Evolutionary conservation across 371 early-diverging fungal species (phyloP).

Genomic region (Rhizomucor pusillus): DNA sequence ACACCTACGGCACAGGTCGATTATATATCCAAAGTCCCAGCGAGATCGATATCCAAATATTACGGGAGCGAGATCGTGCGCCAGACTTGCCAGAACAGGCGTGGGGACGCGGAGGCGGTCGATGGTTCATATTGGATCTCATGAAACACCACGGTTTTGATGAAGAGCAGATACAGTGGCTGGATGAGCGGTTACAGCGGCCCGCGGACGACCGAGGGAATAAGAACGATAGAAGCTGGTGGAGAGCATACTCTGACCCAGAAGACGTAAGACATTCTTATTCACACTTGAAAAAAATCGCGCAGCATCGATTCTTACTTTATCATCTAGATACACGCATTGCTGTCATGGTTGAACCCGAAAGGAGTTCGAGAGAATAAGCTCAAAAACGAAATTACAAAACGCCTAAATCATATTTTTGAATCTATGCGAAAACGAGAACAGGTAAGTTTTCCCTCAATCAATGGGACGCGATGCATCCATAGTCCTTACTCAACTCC

Average conservation of each 20-base stretch:
- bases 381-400: constrained; percentile 22
- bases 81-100: constrained; percentile 26
- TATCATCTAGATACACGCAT: constrained; percentile 32
- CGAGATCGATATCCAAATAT: constrained; percentile 45
- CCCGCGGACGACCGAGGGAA: neutral
- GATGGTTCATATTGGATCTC: constrained; percentile 33
- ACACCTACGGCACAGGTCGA: constrained; percentile 60
- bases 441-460: constrained; percentile 13
- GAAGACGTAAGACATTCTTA: constrained; percentile 31
- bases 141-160: constrained; percentile 43
- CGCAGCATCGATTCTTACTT: too few species aligned
- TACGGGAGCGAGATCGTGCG: constrained; percentile 38
- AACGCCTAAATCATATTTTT: constrained; percentile 33
- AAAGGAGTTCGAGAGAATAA: constrained; percentile 44
- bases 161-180: constrained; percentile 39
- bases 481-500: too few species aligned
- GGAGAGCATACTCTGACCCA: constrained; percentile 48
- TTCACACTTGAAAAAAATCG: too few species aligned
- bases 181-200: constrained; percentile 24
- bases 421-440: constrained; percentile 41
- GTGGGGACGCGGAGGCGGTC: constrained; percentile 43
- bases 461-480: too few species aligned
- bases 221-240: constrained; percentile 27
- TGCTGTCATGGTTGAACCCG: constrained; percentile 46
- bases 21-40: constrained; percentile 63